Percentiles rank a stretch among this genome's conserved stretches.
These are phyloP conservation scores for Boletus subparvulus DNA, from an alignment of 768 basidiomycete genomes.

Conservation along the genomic window DNA sequence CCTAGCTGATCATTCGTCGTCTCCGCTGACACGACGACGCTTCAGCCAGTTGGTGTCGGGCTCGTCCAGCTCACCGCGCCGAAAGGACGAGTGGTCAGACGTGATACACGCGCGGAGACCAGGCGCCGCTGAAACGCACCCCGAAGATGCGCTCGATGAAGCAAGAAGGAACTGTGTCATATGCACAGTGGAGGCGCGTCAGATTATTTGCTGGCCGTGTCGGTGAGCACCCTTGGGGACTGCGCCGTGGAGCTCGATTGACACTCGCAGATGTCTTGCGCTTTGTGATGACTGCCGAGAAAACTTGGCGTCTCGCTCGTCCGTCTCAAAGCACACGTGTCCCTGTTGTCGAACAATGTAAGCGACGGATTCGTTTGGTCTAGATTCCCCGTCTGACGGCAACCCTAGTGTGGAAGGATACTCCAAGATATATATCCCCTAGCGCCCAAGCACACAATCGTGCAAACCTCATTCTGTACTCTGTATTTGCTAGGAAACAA, in stretches of 20 bases:
- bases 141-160: slow-evolving; percentile 26
- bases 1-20: slow-evolving; percentile 43
- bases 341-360: slow-evolving; percentile 52
- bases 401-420: slow-evolving; percentile 33
- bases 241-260: background rate
- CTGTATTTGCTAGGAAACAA: slow-evolving; percentile 10
- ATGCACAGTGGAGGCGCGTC: slow-evolving; percentile 64
- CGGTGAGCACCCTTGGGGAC: slow-evolving; percentile 44
- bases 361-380: slow-evolving; percentile 15
- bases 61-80: slow-evolving; percentile 4
- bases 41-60: slow-evolving; percentile 41
- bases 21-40: slow-evolving; percentile 48
- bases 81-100: slow-evolving; percentile 27
- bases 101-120: slow-evolving; percentile 30
- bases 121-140: slow-evolving; percentile 17
- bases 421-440: slow-evolving; percentile 37
- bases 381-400: background rate
- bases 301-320: slow-evolving; percentile 49
- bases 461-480: slow-evolving; percentile 1
- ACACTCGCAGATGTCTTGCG: slow-evolving; percentile 43
- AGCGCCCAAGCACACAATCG: background rate
- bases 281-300: slow-evolving; percentile 54
- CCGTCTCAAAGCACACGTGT: slow-evolving; percentile 50
- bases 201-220: slow-evolving; percentile 86
- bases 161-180: slow-evolving; percentile 58